Conservation (phyloP, 192 early-diverging fungal genomes). For the Backusella tuberculispora region DNA sequence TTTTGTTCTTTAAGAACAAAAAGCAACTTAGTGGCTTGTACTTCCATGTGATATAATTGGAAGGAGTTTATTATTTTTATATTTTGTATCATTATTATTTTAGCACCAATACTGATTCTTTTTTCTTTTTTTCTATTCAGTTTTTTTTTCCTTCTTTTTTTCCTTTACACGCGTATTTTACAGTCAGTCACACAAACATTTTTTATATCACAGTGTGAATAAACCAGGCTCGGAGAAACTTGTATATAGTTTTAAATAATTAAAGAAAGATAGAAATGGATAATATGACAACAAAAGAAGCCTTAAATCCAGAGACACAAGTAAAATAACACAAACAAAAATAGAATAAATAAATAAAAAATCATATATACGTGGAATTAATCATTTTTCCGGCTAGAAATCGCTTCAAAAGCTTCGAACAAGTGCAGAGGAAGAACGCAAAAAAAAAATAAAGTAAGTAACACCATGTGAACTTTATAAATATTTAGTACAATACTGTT, state of each 20-base stretch:
- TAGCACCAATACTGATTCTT: conserved; percentile 1
- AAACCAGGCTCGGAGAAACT: not conserved
- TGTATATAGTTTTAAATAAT: not conserved
- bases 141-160: conserved; percentile 10
- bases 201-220: not conserved
- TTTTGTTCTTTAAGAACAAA: too few relatives aligned
- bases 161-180: not conserved
- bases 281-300: conserved; percentile 15
- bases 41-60: conserved; percentile 11
- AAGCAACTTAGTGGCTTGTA: conserved; percentile 6
- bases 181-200: not conserved
- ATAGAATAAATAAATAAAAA: not conserved
- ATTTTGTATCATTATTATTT: not conserved
- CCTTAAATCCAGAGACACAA: conserved; percentile 8
- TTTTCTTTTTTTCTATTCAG: conserved; percentile 8
- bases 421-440: conserved; percentile 23
- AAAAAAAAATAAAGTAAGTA: conserved; percentile 29
- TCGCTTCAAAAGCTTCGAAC: conserved; percentile 23
- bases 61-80: conserved; percentile 11
- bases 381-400: conserved; percentile 10
- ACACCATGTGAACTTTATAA: not conserved
- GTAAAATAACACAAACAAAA: not conserved
- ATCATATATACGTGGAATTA: not conserved
- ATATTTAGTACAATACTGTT: not conserved
- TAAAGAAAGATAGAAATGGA: conserved; percentile 7